Evolutionary conservation across 2,329 filamentous ascomycete genomes (phyloP).

Genomic region (Clonostachys sp.): DNA sequence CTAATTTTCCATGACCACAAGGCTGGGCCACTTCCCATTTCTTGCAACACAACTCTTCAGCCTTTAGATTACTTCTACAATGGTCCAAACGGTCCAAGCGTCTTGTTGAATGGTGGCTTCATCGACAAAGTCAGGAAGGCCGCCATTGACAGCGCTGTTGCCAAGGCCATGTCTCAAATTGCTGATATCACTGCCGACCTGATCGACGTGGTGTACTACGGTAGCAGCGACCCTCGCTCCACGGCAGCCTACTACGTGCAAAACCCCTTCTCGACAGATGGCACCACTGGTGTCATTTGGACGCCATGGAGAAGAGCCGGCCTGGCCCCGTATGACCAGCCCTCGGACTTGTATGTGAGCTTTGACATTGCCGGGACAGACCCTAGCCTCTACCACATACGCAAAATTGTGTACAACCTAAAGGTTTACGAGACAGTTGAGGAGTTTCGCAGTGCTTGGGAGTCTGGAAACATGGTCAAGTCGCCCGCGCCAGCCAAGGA

Average conservation of each 20-base stretch:
- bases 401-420: slow-evolving; percentile 9
- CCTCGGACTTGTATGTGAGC: slow-evolving; percentile 9
- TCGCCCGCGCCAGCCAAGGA: slow-evolving; percentile 4
- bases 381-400: slow-evolving; percentile 6
- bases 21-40: slow-evolving; percentile 9
- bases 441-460: slow-evolving; percentile 7
- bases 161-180: slow-evolving; percentile 8
- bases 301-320: slow-evolving; percentile 7
- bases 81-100: slow-evolving; percentile 6
- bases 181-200: slow-evolving; percentile 6
- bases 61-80: slow-evolving; percentile 9
- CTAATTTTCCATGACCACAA: neutral
- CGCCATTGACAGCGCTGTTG: slow-evolving; percentile 6
- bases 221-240: slow-evolving; percentile 3
- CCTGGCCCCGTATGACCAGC: slow-evolving; percentile 8
- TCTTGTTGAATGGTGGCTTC: slow-evolving; percentile 8
- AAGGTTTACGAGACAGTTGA: slow-evolving; percentile 6
- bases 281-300: slow-evolving; percentile 7
- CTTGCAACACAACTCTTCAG: slow-evolving; percentile 3
- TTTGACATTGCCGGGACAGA: slow-evolving; percentile 8
- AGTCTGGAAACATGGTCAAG: slow-evolving; percentile 5
- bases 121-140: slow-evolving; percentile 4
- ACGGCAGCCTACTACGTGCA: slow-evolving; percentile 7
- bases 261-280: slow-evolving; percentile 9
- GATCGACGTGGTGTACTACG: slow-evolving; percentile 6